Base-by-base conservation (phyloP, 805 yeast genomes). In the Starmerella davenportii region DNA sequence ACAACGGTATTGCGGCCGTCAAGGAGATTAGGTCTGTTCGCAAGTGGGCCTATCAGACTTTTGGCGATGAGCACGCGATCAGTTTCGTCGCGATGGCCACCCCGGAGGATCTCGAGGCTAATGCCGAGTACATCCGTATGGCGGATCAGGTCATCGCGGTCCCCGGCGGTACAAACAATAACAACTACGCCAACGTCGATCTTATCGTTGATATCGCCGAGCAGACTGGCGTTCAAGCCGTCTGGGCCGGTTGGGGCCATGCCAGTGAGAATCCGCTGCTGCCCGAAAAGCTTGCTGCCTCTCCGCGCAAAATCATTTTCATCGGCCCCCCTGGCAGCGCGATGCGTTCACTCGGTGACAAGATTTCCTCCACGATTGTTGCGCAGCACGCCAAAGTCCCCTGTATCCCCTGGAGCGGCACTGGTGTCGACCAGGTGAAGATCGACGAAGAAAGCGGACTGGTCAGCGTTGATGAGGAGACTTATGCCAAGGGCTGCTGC, bases 191-290 rank as follows among this genome's bases (percentile, higher is more conserved):
- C 51, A 90, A 90, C 56, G 99, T 90, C 45, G 98, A 90, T 50
- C 68, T 90, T 45, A 90, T 90, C 59, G 95, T 90, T 35, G 99
- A 90, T 53, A 66, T 90, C 36, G 99, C 99, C 28, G 98, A 90
- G 64, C 78, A 95, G 65, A 78, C 93, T 33, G 73, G 81, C 48
- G 95, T 80, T 40, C 93, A 90, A 58, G 99, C 98, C 20, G 99
- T 90, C 42, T 90, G 99, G 99, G 99, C 99, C 27, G 99, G 99
- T 53, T 90, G 99, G 99, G 99, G 99, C 53, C 98, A 92, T 58
- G 99, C 99, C 21, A 81, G 95, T n/a, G 99, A 90, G 65, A 87
- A 92, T 63, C 99, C 99, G 21, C 59, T 65, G 35, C 71, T 90
- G 48, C 99, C 99, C 21, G 98, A 90, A 61, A 74, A 70, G 60